A percentile compares a stretch with the other conserved stretches of the same genome.
phyloP scores from a whole-genome alignment of 257 asterid species.

The Petunia secreta region DNA sequence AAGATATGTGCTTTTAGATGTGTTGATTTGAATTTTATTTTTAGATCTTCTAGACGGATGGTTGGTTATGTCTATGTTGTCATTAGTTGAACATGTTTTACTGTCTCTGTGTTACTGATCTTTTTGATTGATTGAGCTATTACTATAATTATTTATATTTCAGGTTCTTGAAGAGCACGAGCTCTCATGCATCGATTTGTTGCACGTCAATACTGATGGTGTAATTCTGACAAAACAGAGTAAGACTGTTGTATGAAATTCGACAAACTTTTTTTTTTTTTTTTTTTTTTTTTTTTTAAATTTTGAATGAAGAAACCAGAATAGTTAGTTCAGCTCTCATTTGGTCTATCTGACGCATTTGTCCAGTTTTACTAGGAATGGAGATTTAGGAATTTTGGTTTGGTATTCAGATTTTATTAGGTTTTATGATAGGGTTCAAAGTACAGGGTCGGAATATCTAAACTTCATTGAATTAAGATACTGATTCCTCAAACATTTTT shows the following conservation, averaged over 20 bases:
- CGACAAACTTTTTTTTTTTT: neutral
- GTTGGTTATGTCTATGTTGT: conserved; percentile 22
- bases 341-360: conserved; percentile 14
- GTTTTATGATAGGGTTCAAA: conserved; percentile 14
- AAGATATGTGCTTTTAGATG: conserved; percentile 24
- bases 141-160: conserved; percentile 35
- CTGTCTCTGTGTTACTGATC: conserved; percentile 3
- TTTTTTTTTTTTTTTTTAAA: neutral
- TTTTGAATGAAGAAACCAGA: conserved; percentile 11
- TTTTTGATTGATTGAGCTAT: conserved; percentile 8
- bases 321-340: neutral
- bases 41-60: conserved; percentile 19
- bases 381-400: neutral
- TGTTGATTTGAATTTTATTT: conserved; percentile 17
- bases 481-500: neutral
- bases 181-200: conserved; percentile 75
- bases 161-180: conserved; percentile 94
- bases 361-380: conserved; percentile 13
- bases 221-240: conserved; percentile 84
- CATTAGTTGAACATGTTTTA: neutral
- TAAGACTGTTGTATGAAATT: conserved; percentile 43
- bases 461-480: conserved; percentile 11
- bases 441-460: conserved; percentile 1
- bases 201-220: conserved; percentile 75
- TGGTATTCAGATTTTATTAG: conserved; percentile 8